These are phyloP conservation scores for Mucor indicus DNA, from an alignment of 371 early-diverging fungal species.

Conservation along the genomic window DNA sequence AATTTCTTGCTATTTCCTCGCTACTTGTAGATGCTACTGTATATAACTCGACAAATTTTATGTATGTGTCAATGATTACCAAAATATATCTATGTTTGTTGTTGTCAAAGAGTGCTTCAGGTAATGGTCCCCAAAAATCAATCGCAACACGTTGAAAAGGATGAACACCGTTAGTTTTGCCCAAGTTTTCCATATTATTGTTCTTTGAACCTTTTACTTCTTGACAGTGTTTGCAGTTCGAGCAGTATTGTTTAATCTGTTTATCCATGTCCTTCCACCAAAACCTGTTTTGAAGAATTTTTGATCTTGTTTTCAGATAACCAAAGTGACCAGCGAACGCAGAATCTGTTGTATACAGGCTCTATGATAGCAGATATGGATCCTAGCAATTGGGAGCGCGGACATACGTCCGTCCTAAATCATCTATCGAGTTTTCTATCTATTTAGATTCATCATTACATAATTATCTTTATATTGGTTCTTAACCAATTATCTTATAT, in stretches of 20 bases:
- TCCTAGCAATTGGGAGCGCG: no score
- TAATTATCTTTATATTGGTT: no score
- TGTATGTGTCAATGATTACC: not conserved
- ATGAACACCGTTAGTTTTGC: not conserved
- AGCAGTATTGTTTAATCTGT: not conserved
- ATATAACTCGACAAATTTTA: not conserved
- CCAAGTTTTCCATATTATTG: not conserved
- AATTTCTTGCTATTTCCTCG: not conserved
- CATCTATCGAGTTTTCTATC: no score
- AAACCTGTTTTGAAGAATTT: not conserved
- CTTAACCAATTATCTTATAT: no score
- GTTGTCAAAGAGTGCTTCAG: not conserved
- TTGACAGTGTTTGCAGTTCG: not conserved
- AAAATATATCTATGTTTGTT: not conserved
- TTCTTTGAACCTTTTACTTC: not conserved
- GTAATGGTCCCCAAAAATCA: slow-evolving; percentile 1
- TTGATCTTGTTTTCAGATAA: no score
- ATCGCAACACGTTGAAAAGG: not conserved
- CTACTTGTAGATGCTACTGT: not conserved
- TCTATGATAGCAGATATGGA: no score
- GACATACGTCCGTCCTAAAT: no score
- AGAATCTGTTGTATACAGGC: no score
- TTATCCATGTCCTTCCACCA: not conserved
- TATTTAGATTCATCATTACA: no score
- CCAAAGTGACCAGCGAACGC: no score